phyloP scores from a whole-genome alignment of 2,329 filamentous ascomycete species.

The Incumbomyces lentus region DNA sequence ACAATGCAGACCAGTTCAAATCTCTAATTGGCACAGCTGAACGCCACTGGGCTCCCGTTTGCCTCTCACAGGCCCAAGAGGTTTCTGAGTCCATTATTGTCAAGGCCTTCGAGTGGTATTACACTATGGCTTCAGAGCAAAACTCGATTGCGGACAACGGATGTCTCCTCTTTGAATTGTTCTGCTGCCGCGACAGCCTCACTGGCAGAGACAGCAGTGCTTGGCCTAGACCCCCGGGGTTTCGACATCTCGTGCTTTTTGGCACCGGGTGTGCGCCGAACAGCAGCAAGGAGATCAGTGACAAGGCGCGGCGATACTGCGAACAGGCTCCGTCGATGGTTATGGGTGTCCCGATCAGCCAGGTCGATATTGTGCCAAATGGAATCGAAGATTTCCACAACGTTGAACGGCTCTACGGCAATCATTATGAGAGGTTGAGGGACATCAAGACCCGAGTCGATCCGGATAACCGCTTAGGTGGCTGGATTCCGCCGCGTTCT shows the following conservation, averaged over 20 bases:
- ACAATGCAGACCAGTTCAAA: slow-evolving; percentile 4
- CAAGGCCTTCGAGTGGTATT: slow-evolving; percentile 5
- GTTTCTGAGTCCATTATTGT: slow-evolving; percentile 8
- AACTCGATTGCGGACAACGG: slow-evolving; percentile 4
- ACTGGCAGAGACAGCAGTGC: slow-evolving; percentile 3
- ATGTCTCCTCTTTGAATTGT: slow-evolving; percentile 10
- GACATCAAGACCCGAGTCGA: slow-evolving; percentile 5
- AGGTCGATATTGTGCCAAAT: slow-evolving; percentile 8
- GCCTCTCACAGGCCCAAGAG: background rate
- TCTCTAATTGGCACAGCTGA: slow-evolving; percentile 6
- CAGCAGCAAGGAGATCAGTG: background rate
- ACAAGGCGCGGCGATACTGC: slow-evolving; percentile 5
- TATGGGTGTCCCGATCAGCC: background rate
- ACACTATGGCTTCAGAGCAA: background rate
- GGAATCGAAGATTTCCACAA: slow-evolving; percentile 12
- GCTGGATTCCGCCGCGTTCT: background rate
- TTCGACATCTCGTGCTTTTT: slow-evolving; percentile 8
- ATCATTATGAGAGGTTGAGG: slow-evolving; percentile 1
- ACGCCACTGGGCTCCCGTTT: slow-evolving; percentile 8
- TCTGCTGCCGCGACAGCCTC: slow-evolving; percentile 9
- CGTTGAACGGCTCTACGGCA: slow-evolving; percentile 5
- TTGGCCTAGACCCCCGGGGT: slow-evolving; percentile 10
- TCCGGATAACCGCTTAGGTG: slow-evolving; percentile 1
- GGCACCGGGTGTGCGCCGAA: slow-evolving; percentile 4
- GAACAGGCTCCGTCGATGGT: slow-evolving; percentile 1